phyloP scores from a whole-genome alignment of 2,329 filamentous ascomycete genomes.

The Ramichloridium luteum region DNA sequence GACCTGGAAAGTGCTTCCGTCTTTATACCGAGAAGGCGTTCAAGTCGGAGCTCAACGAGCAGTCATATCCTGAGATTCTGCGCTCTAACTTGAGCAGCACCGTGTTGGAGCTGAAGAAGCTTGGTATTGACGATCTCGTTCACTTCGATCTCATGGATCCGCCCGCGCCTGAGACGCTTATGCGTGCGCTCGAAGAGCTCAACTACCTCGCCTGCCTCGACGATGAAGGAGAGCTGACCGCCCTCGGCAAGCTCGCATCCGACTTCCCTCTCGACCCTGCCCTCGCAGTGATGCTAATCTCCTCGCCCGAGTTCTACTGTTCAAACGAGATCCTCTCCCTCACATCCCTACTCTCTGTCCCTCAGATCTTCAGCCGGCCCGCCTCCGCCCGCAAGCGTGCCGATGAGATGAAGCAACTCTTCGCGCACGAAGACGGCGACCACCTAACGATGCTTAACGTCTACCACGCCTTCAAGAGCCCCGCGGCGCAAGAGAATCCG shows the following conservation, averaged over 20 bases:
- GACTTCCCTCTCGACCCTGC: constrained; percentile 92
- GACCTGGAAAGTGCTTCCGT: constrained; percentile 95
- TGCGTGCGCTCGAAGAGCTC: constrained; percentile 92
- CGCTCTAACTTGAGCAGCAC: constrained; percentile 91
- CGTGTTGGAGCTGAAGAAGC: constrained; percentile 91
- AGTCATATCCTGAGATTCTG: constrained; percentile 92
- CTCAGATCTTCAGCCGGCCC: constrained; percentile 84
- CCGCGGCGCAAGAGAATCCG: constrained; percentile 55
- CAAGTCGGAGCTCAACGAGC: constrained; percentile 95
- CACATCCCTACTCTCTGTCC: constrained; percentile 84
- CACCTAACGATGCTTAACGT: constrained; percentile 94
- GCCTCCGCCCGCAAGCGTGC: constrained; percentile 75
- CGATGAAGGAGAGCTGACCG: constrained; percentile 86
- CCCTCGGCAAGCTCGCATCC: constrained; percentile 73
- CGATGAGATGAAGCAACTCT: constrained; percentile 93
- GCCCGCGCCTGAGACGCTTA: constrained; percentile 92
- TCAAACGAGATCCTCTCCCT: constrained; percentile 96
- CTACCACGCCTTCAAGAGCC: constrained; percentile 89
- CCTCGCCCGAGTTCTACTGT: constrained; percentile 94
- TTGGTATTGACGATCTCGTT: constrained; percentile 87
- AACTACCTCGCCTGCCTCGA: constrained; percentile 96
- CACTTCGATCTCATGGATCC: constrained; percentile 99
- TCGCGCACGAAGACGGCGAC: constrained; percentile 85
- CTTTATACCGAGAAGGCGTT: constrained; percentile 92
- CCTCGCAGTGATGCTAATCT: constrained; percentile 94